A percentile compares a stretch with the other conserved stretches of the same genome.
Evolutionary conservation across 495 filamentous ascomycete species (phyloP).

Genomic region (Pyrenula massariospora): DNA sequence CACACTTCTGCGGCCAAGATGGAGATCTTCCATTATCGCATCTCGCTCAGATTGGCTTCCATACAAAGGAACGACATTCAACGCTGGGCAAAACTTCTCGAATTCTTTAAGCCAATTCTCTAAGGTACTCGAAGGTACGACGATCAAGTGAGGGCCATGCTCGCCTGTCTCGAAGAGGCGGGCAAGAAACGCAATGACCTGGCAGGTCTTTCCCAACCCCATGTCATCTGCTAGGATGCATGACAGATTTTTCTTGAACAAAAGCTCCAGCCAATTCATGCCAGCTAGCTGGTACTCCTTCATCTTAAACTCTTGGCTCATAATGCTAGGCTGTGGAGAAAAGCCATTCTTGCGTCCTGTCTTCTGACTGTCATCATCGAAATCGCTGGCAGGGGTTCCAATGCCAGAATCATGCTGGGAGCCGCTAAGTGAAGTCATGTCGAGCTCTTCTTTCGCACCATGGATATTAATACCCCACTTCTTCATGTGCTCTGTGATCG

Average conservation of each 20-base stretch:
- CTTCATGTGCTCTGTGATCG: slow-evolving; percentile 56
- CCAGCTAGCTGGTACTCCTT: slow-evolving; percentile 93
- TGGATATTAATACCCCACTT: slow-evolving; percentile 70
- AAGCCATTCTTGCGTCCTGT: slow-evolving; percentile 31
- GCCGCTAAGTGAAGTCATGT: slow-evolving; percentile 48
- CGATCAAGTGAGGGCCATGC: slow-evolving; percentile 71
- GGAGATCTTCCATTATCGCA: slow-evolving; percentile 53
- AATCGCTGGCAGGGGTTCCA: slow-evolving; percentile 55
- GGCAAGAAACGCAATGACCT: slow-evolving; percentile 86
- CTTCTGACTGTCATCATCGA: slow-evolving; percentile 35
- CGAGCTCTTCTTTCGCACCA: slow-evolving; percentile 53
- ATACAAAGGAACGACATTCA: slow-evolving; percentile 74
- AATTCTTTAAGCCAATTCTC: slow-evolving; percentile 96
- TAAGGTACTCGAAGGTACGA: slow-evolving; percentile 84
- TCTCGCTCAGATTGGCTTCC: slow-evolving; percentile 50
- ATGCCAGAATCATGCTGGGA: slow-evolving; percentile 56
- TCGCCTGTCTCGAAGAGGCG: slow-evolving; percentile 59
- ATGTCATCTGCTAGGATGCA: slow-evolving; percentile 96
- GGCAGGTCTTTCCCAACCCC: slow-evolving; percentile 95
- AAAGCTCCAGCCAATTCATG: slow-evolving; percentile 80
- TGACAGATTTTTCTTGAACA: slow-evolving; percentile 65
- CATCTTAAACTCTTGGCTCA: slow-evolving; percentile 57
- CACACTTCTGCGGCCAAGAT: slow-evolving; percentile 47
- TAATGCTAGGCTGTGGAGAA: slow-evolving; percentile 59
- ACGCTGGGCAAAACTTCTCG: slow-evolving; percentile 64